Conservation (phyloP, 495 filamentous ascomycete species). For the Neurospora sp. region DNA sequence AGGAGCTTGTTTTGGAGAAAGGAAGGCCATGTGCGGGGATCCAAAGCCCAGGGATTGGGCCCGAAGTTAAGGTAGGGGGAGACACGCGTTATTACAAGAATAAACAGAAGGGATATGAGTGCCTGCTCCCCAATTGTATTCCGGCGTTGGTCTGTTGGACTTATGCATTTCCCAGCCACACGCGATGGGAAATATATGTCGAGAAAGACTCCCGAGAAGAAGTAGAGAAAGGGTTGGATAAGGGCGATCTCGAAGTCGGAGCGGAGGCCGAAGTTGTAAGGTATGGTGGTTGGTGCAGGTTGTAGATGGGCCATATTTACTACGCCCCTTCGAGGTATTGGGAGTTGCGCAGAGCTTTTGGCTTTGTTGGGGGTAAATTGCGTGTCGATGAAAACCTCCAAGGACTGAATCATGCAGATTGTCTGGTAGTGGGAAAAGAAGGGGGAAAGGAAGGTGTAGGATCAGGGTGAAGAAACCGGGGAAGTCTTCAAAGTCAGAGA, state of each 20-base stretch:
- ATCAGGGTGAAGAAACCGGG: not conserved
- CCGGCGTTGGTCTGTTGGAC: not conserved
- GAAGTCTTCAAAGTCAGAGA: not conserved
- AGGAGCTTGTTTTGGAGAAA: not conserved
- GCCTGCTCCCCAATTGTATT: not conserved
- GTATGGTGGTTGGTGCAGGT: not conserved
- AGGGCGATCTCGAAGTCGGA: not conserved
- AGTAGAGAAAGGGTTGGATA: not conserved
- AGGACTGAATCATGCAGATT: not conserved
- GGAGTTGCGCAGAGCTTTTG: not conserved
- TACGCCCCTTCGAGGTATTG: not conserved
- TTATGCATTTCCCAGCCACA: not conserved
- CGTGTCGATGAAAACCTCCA: not conserved
- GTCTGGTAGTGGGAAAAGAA: not conserved
- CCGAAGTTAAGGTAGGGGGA: fast-evolving
- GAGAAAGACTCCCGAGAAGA: not conserved
- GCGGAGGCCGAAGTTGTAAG: not conserved
- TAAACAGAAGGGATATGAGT: not conserved
- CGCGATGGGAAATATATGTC: not conserved
- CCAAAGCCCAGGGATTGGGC: not conserved
- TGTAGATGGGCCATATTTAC: not conserved
- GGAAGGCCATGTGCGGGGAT: too few relatives aligned
- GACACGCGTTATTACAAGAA: not conserved
- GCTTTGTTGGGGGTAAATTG: not conserved
- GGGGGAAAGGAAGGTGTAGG: not conserved